Base-by-base conservation (phyloP, 441 rosid genomes). In the Syzygium syzygioides region DNA sequence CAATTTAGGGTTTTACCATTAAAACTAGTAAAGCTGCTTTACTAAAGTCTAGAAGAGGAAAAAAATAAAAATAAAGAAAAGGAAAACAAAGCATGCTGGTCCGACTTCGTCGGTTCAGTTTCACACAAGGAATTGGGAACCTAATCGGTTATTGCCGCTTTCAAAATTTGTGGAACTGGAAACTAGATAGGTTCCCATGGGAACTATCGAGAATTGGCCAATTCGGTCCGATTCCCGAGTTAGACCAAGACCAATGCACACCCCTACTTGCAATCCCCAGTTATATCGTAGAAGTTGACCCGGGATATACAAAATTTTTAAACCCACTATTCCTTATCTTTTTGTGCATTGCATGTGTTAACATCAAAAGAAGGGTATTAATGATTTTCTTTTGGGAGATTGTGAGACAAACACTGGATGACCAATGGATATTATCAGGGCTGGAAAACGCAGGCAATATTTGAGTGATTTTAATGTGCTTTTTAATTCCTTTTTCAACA, bases 91-190 rank as follows among this genome's bases (percentile, higher is more conserved):
- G 48, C 79, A 68, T 1, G 7, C 3, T 1, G 0, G 13, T 18
- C 11, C 10, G 13, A 10, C 10, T 68, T 17, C 5, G 25, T 18
- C 14, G 20, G 19, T 18, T 9, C 20, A 25, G 7, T 18, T 34
- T 13, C 26, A 68, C 26, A 2, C 5, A 4, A 1, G 26, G 79
- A 68, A 34, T 5, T 1, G 4, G 34, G 6, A 68, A 18, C 8
- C 4, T 2, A 5, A 9, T 4, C 1, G 14, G 7, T 32, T 32
- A 18, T 66, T 32, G 6, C 4, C 0, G 12, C 0, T 66, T 66
- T 3, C 26, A 66, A 66, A 68, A 68, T 34, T 2, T 68, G 37
- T 68, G 25, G 2, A 34, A 9, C 11, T 4, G 6, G 79, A 3
- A 34, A 32, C 23, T 19, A 10, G 7, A 32, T 2, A 7, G 19